A percentile compares a stretch with the other conserved stretches of the same genome.
These are phyloP conservation scores for Dactylellina drechsleri DNA, from an alignment of 2,329 filamentous ascomycete genomes.

Conservation along the genomic window DNA sequence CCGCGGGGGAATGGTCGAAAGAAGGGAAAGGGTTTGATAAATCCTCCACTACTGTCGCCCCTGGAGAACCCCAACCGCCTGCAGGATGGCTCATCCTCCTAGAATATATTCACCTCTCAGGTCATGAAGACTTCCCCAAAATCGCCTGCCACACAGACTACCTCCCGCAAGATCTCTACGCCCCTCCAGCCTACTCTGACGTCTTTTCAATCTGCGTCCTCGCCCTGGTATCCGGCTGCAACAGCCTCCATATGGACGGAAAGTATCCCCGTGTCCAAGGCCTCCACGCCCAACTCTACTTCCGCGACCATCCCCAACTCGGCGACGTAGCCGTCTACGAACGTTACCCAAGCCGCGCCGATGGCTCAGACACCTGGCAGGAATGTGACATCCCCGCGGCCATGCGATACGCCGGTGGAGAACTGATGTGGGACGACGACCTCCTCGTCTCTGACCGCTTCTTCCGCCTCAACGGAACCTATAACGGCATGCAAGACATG, in stretches of 20 bases:
- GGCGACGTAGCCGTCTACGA: conserved; percentile 17
- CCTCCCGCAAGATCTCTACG: conserved; percentile 19
- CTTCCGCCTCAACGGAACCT: conserved; percentile 8
- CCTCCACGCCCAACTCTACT: conserved; percentile 8
- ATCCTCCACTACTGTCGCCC: not conserved
- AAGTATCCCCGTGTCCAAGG: conserved; percentile 17
- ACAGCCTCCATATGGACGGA: conserved; percentile 10
- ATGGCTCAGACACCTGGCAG: not conserved
- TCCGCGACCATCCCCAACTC: conserved; percentile 17
- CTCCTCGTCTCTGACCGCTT: not conserved
- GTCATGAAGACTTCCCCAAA: not conserved
- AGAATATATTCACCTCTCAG: conserved; percentile 1
- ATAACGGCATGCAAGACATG: not conserved
- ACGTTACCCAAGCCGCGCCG: not conserved
- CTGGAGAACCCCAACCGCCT: conserved; percentile 7
- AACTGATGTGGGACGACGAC: conserved; percentile 3
- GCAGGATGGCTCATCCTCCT: conserved; percentile 18
- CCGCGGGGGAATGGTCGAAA: not conserved
- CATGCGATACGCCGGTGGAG: conserved; percentile 6
- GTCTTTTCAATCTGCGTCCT: conserved; percentile 19
- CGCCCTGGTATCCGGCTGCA: conserved; percentile 12
- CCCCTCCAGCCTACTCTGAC: conserved; percentile 19
- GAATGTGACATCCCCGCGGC: not conserved
- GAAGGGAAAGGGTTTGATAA: not conserved
- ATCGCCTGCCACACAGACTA: conserved; percentile 20